A percentile compares a stretch with the other conserved stretches of the same genome.
Evolutionary conservation across 1,139 yeast species (phyloP).

Genomic region (Saccharomyces pastorianus): DNA sequence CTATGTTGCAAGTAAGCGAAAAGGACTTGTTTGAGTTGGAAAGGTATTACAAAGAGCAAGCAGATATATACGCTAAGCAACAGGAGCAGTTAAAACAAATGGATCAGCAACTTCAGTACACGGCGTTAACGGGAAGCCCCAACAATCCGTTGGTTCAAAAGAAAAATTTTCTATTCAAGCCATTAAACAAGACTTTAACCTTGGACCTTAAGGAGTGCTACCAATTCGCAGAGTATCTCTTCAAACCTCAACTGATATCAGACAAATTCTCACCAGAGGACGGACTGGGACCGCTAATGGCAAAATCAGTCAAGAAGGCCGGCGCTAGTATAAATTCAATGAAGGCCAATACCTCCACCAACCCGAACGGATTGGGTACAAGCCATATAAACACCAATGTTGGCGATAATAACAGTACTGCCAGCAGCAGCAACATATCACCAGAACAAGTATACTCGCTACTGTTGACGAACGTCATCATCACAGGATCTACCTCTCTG

Average conservation of each 20-base stretch:
- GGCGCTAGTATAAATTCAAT: constrained; percentile 22
- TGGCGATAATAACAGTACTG: constrained; percentile 4
- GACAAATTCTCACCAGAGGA: constrained; percentile 16
- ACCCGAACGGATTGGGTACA: constrained; percentile 7
- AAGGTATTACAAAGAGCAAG: constrained; percentile 21
- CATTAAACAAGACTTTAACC: constrained; percentile 15
- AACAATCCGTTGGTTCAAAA: constrained; percentile 21
- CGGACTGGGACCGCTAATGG: constrained; percentile 25
- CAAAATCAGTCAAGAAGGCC: constrained; percentile 25
- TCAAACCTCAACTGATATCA: constrained; percentile 22
- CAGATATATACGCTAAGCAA: constrained; percentile 16
- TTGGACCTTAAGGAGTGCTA: constrained; percentile 23
- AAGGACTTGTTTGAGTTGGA: constrained; percentile 25
- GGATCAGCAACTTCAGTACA: constrained; percentile 10
- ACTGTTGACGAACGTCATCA: constrained; percentile 49
- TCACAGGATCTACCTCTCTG: constrained; percentile 59
- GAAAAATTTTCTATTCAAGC: constrained; percentile 19
- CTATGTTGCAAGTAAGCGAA: constrained; percentile 26
- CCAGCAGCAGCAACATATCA: constrained; percentile 13
- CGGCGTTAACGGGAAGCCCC: background rate
- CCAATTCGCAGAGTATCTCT: constrained; percentile 22
- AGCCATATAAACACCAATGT: constrained; percentile 4
- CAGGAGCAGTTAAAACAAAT: constrained; percentile 16
- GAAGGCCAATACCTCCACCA: constrained; percentile 7
- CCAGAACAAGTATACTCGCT: constrained; percentile 18